Base-by-base conservation (phyloP, 371 early-diverging fungal genomes). In the Mucor ambiguus region DNA sequence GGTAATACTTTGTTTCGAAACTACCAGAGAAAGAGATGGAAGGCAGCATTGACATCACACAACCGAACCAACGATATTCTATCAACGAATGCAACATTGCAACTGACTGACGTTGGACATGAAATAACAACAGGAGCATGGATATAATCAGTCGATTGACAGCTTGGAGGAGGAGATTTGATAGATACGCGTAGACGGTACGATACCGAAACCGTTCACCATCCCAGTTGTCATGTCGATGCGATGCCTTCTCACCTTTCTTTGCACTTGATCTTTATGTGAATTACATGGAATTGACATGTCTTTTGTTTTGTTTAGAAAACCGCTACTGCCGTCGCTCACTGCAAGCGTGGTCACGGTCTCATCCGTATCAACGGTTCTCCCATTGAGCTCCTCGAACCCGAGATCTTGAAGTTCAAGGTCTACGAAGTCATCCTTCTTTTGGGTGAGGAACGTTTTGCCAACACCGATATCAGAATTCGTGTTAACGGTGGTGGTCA, bases 321-420 rank as follows among this genome's bases (percentile, higher is more conserved):
- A 92, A 99, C 96, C 87, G 99, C 99, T 81, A 96, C 98, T 72
- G 99, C 99, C 75, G 97, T 96, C 71, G 98, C 99, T 75, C 92
- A 94, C 89, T 98, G 97, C 93, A 97, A 96, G 89, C 93, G 93
- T 81, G 96, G 99, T 66, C 90, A 89, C 80, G 98, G 98, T 80
- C 92, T 96, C 94, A 69, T 69, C 61, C 69, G 94, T 85, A 87
- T 99, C 73, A 99, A 99, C 87, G 99, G 99, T 65, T 93, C 94
- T 74, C 99, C 99, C 72, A 82, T 99, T 59, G 94, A 95, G 69
- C 91, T 99, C 70, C 88, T 97, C 63, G 92, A 97, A 85, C 98
- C 99, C 75, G 96, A 95, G 86, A 90, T 99, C 79, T 87, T 99
- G 75, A 88, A 90, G 82, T 93, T 92, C 90, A 99, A 99, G 93